Evolutionary conservation across 176 grass and related monocot genomes (phyloP).

Genomic region (Aegilops longissima): DNA sequence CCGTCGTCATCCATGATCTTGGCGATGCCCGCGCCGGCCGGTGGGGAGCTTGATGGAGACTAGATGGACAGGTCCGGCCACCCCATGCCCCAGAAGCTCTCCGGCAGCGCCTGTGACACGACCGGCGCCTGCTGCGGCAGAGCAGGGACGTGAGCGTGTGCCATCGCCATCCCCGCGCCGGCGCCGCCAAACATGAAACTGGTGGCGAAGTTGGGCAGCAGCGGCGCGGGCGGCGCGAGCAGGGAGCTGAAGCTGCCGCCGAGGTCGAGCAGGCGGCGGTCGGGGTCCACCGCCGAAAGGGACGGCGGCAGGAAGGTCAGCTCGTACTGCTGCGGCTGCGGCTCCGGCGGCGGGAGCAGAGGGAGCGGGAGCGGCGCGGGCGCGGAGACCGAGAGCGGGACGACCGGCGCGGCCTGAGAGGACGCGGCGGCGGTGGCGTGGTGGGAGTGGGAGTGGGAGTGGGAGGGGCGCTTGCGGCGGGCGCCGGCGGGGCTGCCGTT

Average conservation of each 20-base stretch:
- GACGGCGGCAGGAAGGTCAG: slow-evolving; percentile 18
- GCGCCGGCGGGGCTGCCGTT: neutral
- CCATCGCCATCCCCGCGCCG: neutral
- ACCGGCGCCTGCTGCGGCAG: neutral
- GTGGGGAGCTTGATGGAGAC: neutral
- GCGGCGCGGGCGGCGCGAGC: slow-evolving; percentile 17
- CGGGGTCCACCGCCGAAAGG: slow-evolving; percentile 17
- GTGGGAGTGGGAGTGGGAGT: neutral
- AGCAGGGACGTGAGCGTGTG: neutral
- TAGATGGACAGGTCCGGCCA: slow-evolving; percentile 63
- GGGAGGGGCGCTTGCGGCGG: slow-evolving; percentile 33
- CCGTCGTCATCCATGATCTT: neutral
- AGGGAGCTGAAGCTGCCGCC: slow-evolving; percentile 60
- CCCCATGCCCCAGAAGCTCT: slow-evolving; percentile 46
- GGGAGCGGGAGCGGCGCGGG: neutral
- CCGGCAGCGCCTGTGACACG: slow-evolving; percentile 32
- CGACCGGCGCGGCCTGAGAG: neutral
- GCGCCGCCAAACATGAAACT: slow-evolving; percentile 3
- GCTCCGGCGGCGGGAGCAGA: neutral
- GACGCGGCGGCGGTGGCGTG: neutral
- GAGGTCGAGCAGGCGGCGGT: slow-evolving; percentile 49
- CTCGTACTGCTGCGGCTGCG: slow-evolving; percentile 14
- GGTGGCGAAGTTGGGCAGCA: slow-evolving; percentile 26
- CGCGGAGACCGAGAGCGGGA: neutral
- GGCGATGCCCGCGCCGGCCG: neutral